Evolutionary conservation across 2,329 filamentous ascomycete species (phyloP), one percentile per base, ranked within the genome.

Genomic region (Lithohypha guttulata): DNA sequence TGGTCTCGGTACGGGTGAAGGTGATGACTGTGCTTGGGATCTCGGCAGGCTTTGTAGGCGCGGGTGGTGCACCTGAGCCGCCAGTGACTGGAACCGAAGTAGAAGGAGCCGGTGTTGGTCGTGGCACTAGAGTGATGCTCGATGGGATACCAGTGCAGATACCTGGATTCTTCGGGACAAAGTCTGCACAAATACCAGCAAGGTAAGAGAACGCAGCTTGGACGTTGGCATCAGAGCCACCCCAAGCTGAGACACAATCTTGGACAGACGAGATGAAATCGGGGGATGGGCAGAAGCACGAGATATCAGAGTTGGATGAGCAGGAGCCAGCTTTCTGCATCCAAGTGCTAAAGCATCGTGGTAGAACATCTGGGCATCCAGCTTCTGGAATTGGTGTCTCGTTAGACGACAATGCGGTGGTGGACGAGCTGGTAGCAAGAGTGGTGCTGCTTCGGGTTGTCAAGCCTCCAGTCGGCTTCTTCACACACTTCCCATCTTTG

Each of bases 271-370:
- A 69, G 56, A 86, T 82, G 64, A 91, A 89, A 40, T 75, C 66
- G 44, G 71, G 60, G 57, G 81, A 73, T 51, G 83, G 81, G 77
- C 89, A 96, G 79, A 84, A 94, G 76, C 89, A 96, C 50, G 65
- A 63, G 43, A 71, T 64, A 56, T 94, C 84, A 29, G 81, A 79
- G 77, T 94, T 94, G 66, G 84, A 78, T 53, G 71, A 71, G 75
- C 89, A 96, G 57, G 73, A 67, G 35, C 81, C 73, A 8, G 60
- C 49, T 45, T 70, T 64, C 58, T 75, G 73, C 55, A 93, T 64
- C 84, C 85, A 95, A 54, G 86, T 93, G 74, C 89, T 91, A 64
- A 96, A 68, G 70, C 89, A 96, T 57, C 77, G 77, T 47, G 89
- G 87, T 34, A 95, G 79, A 33, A 87, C 73, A 18, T 69, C 64